phyloP scores from a whole-genome alignment of 75 land plant species.

The Selaginella tamariscina region DNA sequence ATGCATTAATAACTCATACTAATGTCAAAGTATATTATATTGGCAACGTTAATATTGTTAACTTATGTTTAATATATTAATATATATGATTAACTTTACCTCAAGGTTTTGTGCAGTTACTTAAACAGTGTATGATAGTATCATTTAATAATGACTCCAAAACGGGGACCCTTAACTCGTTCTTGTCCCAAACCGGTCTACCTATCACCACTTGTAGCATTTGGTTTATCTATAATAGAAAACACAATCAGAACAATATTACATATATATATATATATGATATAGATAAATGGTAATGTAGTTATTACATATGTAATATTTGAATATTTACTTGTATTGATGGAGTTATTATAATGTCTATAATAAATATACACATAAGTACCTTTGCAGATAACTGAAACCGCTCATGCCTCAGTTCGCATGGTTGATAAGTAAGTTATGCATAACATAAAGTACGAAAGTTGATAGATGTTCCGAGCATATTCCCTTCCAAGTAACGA shows the following conservation, averaged over 20 bases:
- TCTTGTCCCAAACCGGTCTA: background rate
- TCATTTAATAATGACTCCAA: background rate
- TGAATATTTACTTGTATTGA: no score
- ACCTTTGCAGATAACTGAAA: constrained; percentile 89
- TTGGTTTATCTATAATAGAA: background rate
- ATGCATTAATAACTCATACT: no score
- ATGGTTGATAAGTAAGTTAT: constrained; percentile 69
- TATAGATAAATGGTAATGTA: no score
- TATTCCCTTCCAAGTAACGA: constrained; percentile 46
- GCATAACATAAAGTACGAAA: constrained; percentile 43
- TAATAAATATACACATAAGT: no score
- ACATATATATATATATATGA: no score
- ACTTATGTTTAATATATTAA: no score
- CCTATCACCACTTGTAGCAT: background rate
- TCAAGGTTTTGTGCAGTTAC: background rate
- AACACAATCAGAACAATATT: no score
- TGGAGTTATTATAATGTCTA: no score
- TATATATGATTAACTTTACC: background rate
- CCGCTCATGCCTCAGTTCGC: constrained; percentile 54
- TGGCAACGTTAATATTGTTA: no score
- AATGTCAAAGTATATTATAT: no score
- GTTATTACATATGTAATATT: no score
- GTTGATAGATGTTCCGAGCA: constrained; percentile 36
- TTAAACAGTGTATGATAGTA: background rate
- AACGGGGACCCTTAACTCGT: background rate